Conservation (phyloP, 2,329 filamentous ascomycete species). For the Fusarium miscanthi region DNA sequence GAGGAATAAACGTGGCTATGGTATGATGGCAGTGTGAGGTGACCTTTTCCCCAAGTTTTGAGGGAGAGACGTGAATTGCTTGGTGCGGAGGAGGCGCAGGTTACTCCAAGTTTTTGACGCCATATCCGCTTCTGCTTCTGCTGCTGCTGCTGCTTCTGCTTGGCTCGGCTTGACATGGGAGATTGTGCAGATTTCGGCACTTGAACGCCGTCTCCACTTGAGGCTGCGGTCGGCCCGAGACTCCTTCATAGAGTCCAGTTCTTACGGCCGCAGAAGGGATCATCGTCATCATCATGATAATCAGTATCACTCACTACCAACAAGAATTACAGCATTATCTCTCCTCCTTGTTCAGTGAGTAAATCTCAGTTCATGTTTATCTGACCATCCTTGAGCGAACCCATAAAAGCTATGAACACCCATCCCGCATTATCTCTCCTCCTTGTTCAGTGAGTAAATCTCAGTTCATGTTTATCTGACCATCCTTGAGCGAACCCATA, state of each 20-base stretch:
- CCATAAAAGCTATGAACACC: constrained; percentile 23
- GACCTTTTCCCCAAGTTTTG: constrained; percentile 13
- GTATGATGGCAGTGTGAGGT: not conserved
- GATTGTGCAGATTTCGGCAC: constrained; percentile 9
- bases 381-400: not conserved
- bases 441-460: not conserved
- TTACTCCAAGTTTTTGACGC: constrained; percentile 28
- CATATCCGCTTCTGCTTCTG: constrained; percentile 14
- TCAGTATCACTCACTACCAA: constrained; percentile 1
- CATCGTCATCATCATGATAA: not conserved
- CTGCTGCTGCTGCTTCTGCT: not conserved
- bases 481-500: constrained; percentile 10
- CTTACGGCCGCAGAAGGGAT: not conserved
- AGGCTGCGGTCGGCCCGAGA: constrained; percentile 24
- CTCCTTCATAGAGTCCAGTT: not conserved
- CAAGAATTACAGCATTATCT: not conserved
- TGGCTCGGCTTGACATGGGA: constrained; percentile 20
- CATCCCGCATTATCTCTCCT: not conserved
- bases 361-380: constrained; percentile 5
- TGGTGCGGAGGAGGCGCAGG: constrained; percentile 15
- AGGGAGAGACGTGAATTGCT: rapidly evolving
- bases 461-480: constrained; percentile 1
- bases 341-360: too few relatives aligned
- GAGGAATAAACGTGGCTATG: constrained; percentile 5
- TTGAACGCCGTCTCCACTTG: constrained; percentile 21